A percentile compares a stretch with the other conserved stretches of the same genome.
These are phyloP conservation scores for Pinus albicaulis DNA, from an alignment of 75 land plant genomes.

Conservation along the genomic window DNA sequence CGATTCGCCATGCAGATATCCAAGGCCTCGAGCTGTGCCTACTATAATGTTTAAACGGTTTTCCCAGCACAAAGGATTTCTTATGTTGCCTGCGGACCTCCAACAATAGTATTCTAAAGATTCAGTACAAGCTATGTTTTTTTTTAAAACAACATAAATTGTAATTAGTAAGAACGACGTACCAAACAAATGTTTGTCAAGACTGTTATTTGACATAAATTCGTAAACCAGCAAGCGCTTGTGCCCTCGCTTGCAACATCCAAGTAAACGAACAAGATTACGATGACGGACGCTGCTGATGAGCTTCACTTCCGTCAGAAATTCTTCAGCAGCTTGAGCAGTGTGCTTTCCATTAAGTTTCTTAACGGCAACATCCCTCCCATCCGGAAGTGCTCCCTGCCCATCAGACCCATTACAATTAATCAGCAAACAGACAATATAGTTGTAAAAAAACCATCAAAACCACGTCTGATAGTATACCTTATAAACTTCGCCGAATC, in stretches of 20 bases:
- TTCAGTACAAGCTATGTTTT: no score
- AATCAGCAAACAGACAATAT: no score
- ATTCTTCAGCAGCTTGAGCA: constrained; percentile 12
- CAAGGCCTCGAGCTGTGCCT: constrained; percentile 1
- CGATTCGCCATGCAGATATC: constrained; percentile 43
- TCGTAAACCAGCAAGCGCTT: constrained; percentile 25
- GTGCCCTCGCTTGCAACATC: constrained; percentile 14
- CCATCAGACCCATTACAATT: not conserved
- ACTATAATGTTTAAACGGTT: not conserved
- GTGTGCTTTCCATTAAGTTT: constrained; percentile 16
- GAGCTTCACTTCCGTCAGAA: constrained; percentile 16
- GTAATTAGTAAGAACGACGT: not conserved
- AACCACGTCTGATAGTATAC: no score
- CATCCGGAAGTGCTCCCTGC: constrained; percentile 16
- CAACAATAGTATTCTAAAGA: no score
- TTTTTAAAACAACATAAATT: not conserved
- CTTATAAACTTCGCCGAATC: no score
- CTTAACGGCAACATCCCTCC: constrained; percentile 20
- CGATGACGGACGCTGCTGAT: constrained; percentile 18
- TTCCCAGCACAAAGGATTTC: no score
- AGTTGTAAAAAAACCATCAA: no score
- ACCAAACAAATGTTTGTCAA: constrained; percentile 19
- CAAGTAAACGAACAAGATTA: constrained; percentile 20
- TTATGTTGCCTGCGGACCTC: no score
- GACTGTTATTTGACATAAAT: constrained; percentile 16